Percentiles rank a stretch among this genome's conserved stretches.
Evolutionary conservation across 768 basidiomycete species (phyloP).

Genomic region (Scleroderma citrinum): DNA sequence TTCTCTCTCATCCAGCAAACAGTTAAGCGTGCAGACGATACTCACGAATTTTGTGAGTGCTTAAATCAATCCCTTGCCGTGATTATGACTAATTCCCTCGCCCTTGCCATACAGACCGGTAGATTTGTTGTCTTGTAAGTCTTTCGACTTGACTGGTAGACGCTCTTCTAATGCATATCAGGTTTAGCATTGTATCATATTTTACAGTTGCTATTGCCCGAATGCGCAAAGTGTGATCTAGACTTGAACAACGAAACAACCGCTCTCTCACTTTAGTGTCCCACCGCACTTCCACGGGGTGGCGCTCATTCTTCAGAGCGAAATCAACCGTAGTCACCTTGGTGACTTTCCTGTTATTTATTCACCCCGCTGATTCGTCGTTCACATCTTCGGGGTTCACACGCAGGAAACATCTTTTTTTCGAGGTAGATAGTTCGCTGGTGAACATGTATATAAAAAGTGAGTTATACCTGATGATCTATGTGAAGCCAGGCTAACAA

Average conservation of each 20-base stretch:
- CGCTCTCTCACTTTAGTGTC: slow-evolving; percentile 88
- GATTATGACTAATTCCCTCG: slow-evolving; percentile 5
- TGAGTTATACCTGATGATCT: slow-evolving; percentile 4
- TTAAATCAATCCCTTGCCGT: neutral
- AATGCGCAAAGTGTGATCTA: slow-evolving; percentile 6
- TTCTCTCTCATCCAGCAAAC: slow-evolving; percentile 64
- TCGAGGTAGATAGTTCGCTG: neutral
- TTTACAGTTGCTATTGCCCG: slow-evolving; percentile 24
- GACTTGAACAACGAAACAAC: neutral
- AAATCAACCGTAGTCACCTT: slow-evolving; percentile 38
- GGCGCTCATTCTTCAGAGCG: slow-evolving; percentile 85
- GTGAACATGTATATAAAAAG: slow-evolving; percentile 5
- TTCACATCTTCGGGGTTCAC: slow-evolving; percentile 43
- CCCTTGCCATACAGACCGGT: slow-evolving; percentile 33
- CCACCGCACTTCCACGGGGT: slow-evolving; percentile 55
- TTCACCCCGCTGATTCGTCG: slow-evolving; percentile 35
- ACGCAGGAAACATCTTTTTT: slow-evolving; percentile 37
- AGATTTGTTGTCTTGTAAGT: slow-evolving; percentile 31
- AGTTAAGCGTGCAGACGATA: slow-evolving; percentile 94
- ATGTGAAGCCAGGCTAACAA: neutral
- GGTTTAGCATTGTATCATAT: slow-evolving; percentile 31
- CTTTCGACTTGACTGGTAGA: slow-evolving; percentile 16
- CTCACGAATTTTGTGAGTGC: slow-evolving; percentile 88
- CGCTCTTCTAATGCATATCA: slow-evolving; percentile 12
- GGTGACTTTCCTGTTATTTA: slow-evolving; percentile 29